phyloP scores from a whole-genome alignment of 371 early-diverging fungal species.

The Actinomortierella ambigua region DNA sequence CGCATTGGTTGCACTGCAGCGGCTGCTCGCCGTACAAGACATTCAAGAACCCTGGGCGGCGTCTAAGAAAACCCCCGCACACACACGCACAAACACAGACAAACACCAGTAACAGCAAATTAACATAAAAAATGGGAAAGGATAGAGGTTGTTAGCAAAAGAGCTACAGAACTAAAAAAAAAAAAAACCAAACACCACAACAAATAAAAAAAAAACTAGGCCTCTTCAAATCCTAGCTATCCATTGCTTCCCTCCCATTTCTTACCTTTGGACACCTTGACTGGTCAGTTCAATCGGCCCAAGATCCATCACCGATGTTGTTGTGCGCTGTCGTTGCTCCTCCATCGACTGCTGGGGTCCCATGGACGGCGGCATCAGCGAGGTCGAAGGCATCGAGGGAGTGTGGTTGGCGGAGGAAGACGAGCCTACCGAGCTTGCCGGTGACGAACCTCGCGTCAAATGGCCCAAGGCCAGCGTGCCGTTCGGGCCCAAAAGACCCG shows the following conservation, averaged over 20 bases:
- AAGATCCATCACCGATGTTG: conserved; percentile 36
- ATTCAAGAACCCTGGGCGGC: conserved; percentile 64
- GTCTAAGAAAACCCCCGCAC: conserved; percentile 36
- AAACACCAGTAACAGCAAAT: conserved; percentile 9
- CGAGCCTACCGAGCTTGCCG: neutral
- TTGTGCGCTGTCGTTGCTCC: conserved; percentile 7
- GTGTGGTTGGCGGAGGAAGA: conserved; percentile 1
- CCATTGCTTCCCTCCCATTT: neutral
- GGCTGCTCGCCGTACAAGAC: conserved; percentile 77
- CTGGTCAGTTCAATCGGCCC: conserved; percentile 45
- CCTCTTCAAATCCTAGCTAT: neutral
- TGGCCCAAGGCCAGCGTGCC: conserved; percentile 11
- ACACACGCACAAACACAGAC: conserved; percentile 3
- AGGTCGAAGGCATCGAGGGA: conserved; percentile 7
- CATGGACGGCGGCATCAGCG: conserved; percentile 7
- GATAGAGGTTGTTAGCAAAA: no score
- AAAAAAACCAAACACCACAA: neutral
- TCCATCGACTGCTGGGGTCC: conserved; percentile 7
- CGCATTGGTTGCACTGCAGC: conserved; percentile 92
- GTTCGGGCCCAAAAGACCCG: conserved; percentile 43
- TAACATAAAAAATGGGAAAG: conserved; percentile 7
- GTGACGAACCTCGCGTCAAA: neutral
- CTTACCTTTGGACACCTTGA: conserved; percentile 47
- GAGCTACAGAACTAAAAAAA: no score
- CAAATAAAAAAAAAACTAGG: neutral